These are phyloP conservation scores for Linnemannia elongata DNA, from an alignment of 192 early-diverging fungal species.

Conservation along the genomic window DNA sequence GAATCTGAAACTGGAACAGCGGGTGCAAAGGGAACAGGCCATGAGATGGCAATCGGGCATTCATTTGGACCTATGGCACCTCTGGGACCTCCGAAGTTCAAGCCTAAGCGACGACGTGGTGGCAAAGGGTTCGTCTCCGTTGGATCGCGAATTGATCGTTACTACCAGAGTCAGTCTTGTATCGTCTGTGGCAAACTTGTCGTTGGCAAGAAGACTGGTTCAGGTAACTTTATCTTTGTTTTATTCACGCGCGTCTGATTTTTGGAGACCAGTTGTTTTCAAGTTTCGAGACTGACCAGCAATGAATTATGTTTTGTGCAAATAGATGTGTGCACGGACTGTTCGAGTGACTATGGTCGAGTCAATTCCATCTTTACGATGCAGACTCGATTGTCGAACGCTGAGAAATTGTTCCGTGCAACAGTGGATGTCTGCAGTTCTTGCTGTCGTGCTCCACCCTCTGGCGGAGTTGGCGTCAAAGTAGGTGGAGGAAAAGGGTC, in stretches of 20 bases:
- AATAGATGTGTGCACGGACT: constrained; percentile 24
- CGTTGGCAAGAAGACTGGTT: constrained; percentile 10
- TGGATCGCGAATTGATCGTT: constrained; percentile 74
- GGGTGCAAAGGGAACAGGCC: not conserved
- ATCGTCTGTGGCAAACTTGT: constrained; percentile 68
- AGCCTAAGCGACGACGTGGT: constrained; percentile 28
- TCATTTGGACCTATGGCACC: not conserved
- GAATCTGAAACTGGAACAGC: not conserved
- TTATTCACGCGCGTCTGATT: not conserved
- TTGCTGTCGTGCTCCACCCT: constrained; percentile 27
- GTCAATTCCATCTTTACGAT: constrained; percentile 15
- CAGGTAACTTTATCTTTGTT: not conserved
- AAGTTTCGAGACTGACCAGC: not conserved
- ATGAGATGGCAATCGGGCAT: not conserved
- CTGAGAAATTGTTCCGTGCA: constrained; percentile 30
- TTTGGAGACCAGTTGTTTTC: not conserved
- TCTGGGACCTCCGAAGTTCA: constrained; percentile 13
- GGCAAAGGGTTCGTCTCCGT: constrained; percentile 37
- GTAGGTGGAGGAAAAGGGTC: not conserved
- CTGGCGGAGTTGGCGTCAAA: constrained; percentile 24
- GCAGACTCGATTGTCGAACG: constrained; percentile 28
- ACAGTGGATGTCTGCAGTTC: constrained; percentile 45
- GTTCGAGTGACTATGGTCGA: constrained; percentile 18
- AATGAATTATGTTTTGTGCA: not conserved
- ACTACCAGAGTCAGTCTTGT: constrained; percentile 76